Evolutionary conservation across 2,329 filamentous ascomycete genomes (phyloP), one percentile per base, ranked within the genome.

Genomic region (Paracamarosporium sp.): DNA sequence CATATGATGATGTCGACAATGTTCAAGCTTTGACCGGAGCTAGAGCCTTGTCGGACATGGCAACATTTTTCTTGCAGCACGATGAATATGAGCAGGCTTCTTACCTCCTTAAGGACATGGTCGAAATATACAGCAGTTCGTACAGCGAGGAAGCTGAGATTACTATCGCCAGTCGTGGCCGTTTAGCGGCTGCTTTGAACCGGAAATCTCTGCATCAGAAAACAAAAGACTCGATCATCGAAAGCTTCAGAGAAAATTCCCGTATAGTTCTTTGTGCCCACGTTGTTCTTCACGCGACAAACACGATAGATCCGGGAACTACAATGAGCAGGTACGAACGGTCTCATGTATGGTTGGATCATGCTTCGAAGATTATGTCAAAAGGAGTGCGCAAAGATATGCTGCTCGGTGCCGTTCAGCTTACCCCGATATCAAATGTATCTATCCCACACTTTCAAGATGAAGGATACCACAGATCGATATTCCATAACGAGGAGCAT

Each of bases 321-420:
- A 22, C 43, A 38, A 11, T 28, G 30, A 27, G 2, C 22, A 1
- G 13, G 15, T 24, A 41, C 30, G 4, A n/a, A 2, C 17, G 3
- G n/a, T n/a, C 20, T 11, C 25, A 35, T 9, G 17, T 52, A 7
- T 44, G 3, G 27, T n/a, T 27, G 15, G 40, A 53, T n/a, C 20
- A 45, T 27, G 40, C 30, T 25, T 45, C 50, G 13, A 53, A 53
- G 15, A 15, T 28, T 1, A 17, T 53, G 20, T 45, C 50, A 28
- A n/a, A 7, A 27, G 50, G 50, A 8, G 50, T 53, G 13, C 22
- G 17, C 22, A 53, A 28, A 25, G 28, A 53, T 13, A 35, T 53
- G 27, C 2, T 53, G 4, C 28, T 53, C 4, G 8, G 40, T 15
- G 47, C 47, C 1, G 15, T 50, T 27, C 5, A 13, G 5, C 47